These are phyloP conservation scores for Roridomyces roridus DNA, from an alignment of 768 basidiomycete species.

Conservation along the genomic window DNA sequence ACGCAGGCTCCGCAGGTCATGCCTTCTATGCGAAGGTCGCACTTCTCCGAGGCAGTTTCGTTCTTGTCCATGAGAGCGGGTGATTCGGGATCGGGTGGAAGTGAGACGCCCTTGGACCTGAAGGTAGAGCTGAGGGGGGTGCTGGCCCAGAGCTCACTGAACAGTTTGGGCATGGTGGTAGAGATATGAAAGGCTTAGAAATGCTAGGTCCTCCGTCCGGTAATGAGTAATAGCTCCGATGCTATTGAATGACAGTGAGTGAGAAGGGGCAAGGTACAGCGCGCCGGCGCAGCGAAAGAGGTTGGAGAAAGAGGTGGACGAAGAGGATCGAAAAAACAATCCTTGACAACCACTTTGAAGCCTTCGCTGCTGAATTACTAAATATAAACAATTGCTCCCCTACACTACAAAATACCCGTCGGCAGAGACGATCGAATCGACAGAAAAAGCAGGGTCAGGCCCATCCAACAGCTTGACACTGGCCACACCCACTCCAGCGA, in stretches of 20 bases:
- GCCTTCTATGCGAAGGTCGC: constrained; percentile 83
- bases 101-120: constrained; percentile 24
- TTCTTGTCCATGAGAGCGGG: constrained; percentile 21
- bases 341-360: not conserved
- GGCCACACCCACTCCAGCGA: constrained; percentile 76
- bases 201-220: not conserved
- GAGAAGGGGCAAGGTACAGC: not conserved
- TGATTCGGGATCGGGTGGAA: constrained; percentile 20
- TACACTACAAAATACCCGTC: constrained; percentile 67
- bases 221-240: constrained; percentile 18
- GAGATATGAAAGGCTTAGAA: constrained; percentile 2
- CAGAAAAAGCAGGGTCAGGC: constrained; percentile 50
- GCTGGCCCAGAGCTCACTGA: constrained; percentile 25
- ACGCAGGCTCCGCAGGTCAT: constrained; percentile 94
- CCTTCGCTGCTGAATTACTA: not conserved
- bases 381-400: not conserved
- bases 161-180: constrained; percentile 25
- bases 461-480: constrained; percentile 58
- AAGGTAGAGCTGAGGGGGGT: constrained; percentile 26
- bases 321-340: not conserved
- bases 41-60: constrained; percentile 49
- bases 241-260: constrained; percentile 9
- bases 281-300: constrained; percentile 19
- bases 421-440: constrained; percentile 56
- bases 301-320: not conserved